Conservation (phyloP, 192 early-diverging fungal genomes). For the Podila horticola region DNA sequence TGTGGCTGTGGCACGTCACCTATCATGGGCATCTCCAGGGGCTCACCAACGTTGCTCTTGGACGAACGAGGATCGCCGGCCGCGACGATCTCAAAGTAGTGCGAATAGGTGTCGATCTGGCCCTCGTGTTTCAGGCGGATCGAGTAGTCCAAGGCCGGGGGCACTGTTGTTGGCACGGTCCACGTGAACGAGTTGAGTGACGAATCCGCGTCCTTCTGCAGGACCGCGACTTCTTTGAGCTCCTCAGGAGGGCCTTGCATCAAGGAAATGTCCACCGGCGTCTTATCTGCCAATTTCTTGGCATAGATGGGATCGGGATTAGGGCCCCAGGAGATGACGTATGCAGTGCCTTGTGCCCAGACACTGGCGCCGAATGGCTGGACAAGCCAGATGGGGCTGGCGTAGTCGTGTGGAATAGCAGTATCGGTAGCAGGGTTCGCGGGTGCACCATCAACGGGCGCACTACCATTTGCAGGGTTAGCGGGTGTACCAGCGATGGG, state of each 20-base stretch:
- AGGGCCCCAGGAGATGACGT: slow-evolving; percentile 42
- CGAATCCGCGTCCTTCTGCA: slow-evolving; percentile 9
- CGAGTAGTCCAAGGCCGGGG: slow-evolving; percentile 31
- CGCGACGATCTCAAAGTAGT: slow-evolving; percentile 41
- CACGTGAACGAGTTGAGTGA: slow-evolving; percentile 27
- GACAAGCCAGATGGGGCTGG: slow-evolving; percentile 27
- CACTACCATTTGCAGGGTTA: neutral
- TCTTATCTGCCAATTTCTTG: slow-evolving; percentile 22
- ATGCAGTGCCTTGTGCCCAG: slow-evolving; percentile 37
- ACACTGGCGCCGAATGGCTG: slow-evolving; percentile 34
- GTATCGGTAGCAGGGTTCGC: neutral
- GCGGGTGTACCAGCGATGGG: neutral
- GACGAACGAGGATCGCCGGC: slow-evolving; percentile 32
- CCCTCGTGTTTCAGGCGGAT: slow-evolving; percentile 26
- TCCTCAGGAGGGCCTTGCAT: slow-evolving; percentile 32
- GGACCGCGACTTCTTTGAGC: slow-evolving; percentile 5
- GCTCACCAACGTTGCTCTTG: slow-evolving; percentile 42
- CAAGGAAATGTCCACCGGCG: slow-evolving; percentile 21
- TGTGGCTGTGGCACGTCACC: slow-evolving; percentile 8
- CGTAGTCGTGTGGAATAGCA: neutral
- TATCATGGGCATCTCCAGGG: slow-evolving; percentile 34
- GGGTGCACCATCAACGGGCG: neutral
- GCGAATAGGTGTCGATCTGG: slow-evolving; percentile 35
- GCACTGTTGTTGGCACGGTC: slow-evolving; percentile 16
- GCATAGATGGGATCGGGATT: slow-evolving; percentile 30